A percentile compares a stretch with the other conserved stretches of the same genome.
phyloP scores from a whole-genome alignment of 371 early-diverging fungal genomes.

The Funneliformis caledonium region DNA sequence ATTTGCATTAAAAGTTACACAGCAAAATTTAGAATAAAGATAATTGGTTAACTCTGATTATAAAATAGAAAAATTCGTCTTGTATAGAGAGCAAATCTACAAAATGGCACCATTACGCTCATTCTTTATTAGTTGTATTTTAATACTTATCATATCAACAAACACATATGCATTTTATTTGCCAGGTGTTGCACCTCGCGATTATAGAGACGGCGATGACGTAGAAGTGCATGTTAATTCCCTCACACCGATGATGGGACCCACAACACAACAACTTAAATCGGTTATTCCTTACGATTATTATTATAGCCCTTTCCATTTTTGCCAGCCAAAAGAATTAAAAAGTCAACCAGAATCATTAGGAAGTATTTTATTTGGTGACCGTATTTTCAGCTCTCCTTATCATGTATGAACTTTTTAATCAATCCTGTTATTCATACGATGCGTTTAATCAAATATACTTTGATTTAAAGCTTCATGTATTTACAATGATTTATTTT shows the following conservation, averaged over 20 bases:
- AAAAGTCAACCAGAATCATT: slow-evolving; percentile 80
- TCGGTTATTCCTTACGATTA: slow-evolving; percentile 88
- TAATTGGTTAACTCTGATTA: no score
- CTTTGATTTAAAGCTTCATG: background rate
- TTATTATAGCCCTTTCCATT: slow-evolving; percentile 81
- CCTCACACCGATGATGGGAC: slow-evolving; percentile 73
- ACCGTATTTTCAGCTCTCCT: slow-evolving; percentile 86
- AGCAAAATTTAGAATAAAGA: no score
- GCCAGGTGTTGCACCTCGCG: slow-evolving; percentile 92
- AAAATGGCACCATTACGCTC: slow-evolving; percentile 4
- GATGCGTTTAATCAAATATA: no score
- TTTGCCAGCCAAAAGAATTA: slow-evolving; percentile 79
- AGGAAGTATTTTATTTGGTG: slow-evolving; percentile 95
- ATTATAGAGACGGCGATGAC: slow-evolving; percentile 70
- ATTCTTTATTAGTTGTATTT: background rate
- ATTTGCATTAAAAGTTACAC: no score
- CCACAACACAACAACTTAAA: slow-evolving; percentile 59
- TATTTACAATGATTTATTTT: background rate
- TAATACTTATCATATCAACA: slow-evolving; percentile 29
- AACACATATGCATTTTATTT: slow-evolving; percentile 73
- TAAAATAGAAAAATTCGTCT: background rate
- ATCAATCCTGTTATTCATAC: no score
- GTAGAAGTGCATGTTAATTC: slow-evolving; percentile 89
- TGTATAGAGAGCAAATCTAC: background rate
- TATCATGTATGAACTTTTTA: slow-evolving; percentile 67